Evolutionary conservation across 2,329 filamentous ascomycete genomes (phyloP).

Genomic region (Amauroascus niger): DNA sequence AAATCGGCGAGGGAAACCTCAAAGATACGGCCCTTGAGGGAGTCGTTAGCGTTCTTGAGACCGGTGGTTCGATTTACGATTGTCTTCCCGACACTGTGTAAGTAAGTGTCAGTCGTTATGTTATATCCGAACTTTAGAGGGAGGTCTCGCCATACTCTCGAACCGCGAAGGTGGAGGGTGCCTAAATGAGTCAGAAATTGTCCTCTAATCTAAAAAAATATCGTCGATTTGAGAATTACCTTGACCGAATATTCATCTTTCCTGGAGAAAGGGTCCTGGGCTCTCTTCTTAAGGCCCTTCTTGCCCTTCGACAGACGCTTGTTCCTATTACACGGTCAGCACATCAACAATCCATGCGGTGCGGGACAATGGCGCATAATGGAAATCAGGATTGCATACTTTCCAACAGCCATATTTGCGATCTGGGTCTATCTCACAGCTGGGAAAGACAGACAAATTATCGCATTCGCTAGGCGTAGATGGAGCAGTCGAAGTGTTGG

Average conservation of each 20-base stretch:
- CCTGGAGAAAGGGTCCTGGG: conserved; percentile 89
- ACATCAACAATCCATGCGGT: not conserved
- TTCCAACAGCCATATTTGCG: conserved; percentile 75
- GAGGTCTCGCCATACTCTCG: conserved; percentile 65
- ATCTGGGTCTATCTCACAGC: conserved; percentile 40
- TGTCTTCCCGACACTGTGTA: conserved; percentile 89
- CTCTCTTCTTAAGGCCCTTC: conserved; percentile 99
- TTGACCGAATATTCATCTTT: conserved; percentile 99
- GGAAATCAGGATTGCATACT: conserved; percentile 42
- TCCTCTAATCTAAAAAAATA: not conserved
- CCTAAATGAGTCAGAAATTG: conserved; percentile 41
- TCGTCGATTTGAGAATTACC: conserved; percentile 41
- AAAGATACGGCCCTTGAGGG: conserved; percentile 96
- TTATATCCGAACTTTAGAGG: conserved; percentile 14
- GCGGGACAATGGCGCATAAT: conserved; percentile 10
- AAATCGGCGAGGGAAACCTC: conserved; percentile 98
- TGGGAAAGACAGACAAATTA: conserved; percentile 36
- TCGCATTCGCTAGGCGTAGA: conserved; percentile 32
- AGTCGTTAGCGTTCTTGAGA: conserved; percentile 99
- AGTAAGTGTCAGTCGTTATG: conserved; percentile 17
- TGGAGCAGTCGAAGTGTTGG: conserved; percentile 31
- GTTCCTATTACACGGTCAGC: conserved; percentile 54
- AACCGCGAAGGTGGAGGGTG: conserved; percentile 88
- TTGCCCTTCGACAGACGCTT: conserved; percentile 99
- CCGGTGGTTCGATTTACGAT: conserved; percentile 98